Percentiles rank a stretch among this genome's conserved stretches.
Evolutionary conservation across 495 filamentous ascomycete genomes (phyloP).

Genomic region (Podospora bellae-mahoneyi): DNA sequence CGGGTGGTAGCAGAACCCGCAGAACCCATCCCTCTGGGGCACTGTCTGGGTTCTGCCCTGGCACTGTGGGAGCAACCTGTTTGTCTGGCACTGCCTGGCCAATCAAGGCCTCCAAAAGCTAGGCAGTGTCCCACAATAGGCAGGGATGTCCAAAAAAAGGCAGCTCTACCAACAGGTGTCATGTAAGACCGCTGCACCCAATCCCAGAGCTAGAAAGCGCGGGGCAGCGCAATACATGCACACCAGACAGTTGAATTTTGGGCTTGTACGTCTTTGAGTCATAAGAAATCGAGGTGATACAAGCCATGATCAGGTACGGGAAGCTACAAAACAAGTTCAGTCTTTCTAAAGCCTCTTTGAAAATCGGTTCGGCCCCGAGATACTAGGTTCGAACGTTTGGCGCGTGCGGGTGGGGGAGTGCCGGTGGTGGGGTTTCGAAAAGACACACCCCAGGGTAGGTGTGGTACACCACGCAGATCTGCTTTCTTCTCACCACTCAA

Average conservation of each 20-base stretch:
- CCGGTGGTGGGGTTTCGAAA: background rate
- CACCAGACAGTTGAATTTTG: background rate
- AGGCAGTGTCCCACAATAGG: background rate
- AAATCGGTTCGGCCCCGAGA: too few relatives aligned
- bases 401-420: background rate
- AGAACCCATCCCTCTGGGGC: conserved; percentile 9
- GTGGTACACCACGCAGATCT: background rate
- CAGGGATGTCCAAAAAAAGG: conserved; percentile 6
- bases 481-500: background rate
- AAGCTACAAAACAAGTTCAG: background rate
- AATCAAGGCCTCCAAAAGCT: background rate
- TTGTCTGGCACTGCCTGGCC: background rate
- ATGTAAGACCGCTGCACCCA: conserved; percentile 1
- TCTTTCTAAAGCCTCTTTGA: too few relatives aligned
- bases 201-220: background rate
- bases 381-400: background rate
- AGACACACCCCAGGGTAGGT: background rate
- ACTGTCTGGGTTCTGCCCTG: background rate
- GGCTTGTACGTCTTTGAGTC: background rate
- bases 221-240: conserved; percentile 3
- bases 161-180: conserved; percentile 5
- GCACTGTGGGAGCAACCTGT: background rate
- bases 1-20: conserved; percentile 14
- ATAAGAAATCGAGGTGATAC: background rate
- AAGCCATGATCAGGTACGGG: background rate